Evolutionary conservation across 2,329 filamentous ascomycete genomes (phyloP).

Genomic region (Ophiostoma pallidulum): DNA sequence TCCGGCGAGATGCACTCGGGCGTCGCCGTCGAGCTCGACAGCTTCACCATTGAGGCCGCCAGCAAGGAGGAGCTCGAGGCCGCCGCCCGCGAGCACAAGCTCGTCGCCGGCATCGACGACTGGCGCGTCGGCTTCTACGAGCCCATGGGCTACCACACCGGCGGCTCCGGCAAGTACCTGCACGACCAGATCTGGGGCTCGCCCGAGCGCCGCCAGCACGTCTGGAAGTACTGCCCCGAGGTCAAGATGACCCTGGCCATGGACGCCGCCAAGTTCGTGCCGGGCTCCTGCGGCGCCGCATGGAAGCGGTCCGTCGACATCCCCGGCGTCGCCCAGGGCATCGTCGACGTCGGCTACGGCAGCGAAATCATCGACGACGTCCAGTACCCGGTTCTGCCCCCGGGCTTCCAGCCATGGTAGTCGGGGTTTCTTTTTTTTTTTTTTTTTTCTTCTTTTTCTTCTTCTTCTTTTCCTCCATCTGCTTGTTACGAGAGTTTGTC

Average conservation of each 20-base stretch:
- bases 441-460: not conserved
- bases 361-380: constrained; percentile 32
- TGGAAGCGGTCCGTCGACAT: constrained; percentile 34
- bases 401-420: constrained; percentile 27
- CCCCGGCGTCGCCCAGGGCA: constrained; percentile 13
- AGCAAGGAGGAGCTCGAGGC: constrained; percentile 19
- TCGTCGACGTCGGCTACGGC: constrained; percentile 25
- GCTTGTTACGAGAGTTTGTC: no score
- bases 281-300: constrained; percentile 34
- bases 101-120: constrained; percentile 36
- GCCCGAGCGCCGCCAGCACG: constrained; percentile 36
- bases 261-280: constrained; percentile 43
- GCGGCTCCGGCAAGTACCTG: constrained; percentile 36
- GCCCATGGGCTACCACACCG: constrained; percentile 51
- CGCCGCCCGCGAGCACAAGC: constrained; percentile 24
- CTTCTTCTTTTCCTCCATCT: not conserved
- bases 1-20: constrained; percentile 40
- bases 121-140: constrained; percentile 45
- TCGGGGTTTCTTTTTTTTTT: not conserved
- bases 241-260: constrained; percentile 48
- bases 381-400: constrained; percentile 32
- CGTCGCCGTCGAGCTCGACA: constrained; percentile 17
- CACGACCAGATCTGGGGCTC: constrained; percentile 40
- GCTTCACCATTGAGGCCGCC: constrained; percentile 17
- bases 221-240: constrained; percentile 50